Conservation (phyloP, 1,284 basidiomycete genomes). For the Leccinum griseonigrum region DNA sequence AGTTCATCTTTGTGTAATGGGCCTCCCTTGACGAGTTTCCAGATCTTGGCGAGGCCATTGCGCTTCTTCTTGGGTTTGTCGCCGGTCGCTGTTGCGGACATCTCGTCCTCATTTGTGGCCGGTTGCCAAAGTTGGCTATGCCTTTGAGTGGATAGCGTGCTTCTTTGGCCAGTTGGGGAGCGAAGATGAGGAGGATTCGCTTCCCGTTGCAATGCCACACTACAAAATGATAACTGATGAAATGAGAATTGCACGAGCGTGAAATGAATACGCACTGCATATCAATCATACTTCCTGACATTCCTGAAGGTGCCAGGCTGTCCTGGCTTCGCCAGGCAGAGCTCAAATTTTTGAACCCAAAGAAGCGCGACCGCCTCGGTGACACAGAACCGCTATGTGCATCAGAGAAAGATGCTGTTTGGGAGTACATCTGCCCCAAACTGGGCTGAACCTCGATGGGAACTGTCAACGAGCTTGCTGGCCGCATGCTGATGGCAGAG, state of each 20-base stretch:
- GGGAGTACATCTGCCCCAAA: slow-evolving; percentile 64
- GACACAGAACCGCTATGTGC: slow-evolving; percentile 69
- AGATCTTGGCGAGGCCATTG: slow-evolving; percentile 79
- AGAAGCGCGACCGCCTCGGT: slow-evolving; percentile 74
- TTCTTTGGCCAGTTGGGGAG: slow-evolving; percentile 43
- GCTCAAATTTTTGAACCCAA: slow-evolving; percentile 77
- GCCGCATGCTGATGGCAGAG: slow-evolving; percentile 58
- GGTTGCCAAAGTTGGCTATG: slow-evolving; percentile 56
- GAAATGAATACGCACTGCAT: slow-evolving; percentile 75
- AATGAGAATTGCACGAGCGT: slow-evolving; percentile 1
- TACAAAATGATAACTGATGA: slow-evolving; percentile 30
- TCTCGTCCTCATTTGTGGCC: slow-evolving; percentile 36
- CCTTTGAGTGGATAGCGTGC: slow-evolving; percentile 41
- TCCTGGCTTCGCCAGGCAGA: slow-evolving; percentile 75
- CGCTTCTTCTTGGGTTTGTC: slow-evolving; percentile 66
- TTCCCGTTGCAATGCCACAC: slow-evolving; percentile 74
- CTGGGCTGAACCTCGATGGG: slow-evolving; percentile 54
- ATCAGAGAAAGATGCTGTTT: slow-evolving; percentile 70
- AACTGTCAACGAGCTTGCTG: slow-evolving; percentile 63
- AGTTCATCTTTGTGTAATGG: slow-evolving; percentile 41
- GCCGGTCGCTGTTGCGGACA: slow-evolving; percentile 23
- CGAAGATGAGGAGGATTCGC: slow-evolving; percentile 40
- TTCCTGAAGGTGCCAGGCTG: slow-evolving; percentile 73
- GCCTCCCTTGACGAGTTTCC: slow-evolving; percentile 70
- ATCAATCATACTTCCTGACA: slow-evolving; percentile 85